A percentile compares a stretch with the other conserved stretches of the same genome.
These are phyloP conservation scores for Aspergillus niger DNA, from an alignment of 2,329 filamentous ascomycete genomes.

Conservation along the genomic window DNA sequence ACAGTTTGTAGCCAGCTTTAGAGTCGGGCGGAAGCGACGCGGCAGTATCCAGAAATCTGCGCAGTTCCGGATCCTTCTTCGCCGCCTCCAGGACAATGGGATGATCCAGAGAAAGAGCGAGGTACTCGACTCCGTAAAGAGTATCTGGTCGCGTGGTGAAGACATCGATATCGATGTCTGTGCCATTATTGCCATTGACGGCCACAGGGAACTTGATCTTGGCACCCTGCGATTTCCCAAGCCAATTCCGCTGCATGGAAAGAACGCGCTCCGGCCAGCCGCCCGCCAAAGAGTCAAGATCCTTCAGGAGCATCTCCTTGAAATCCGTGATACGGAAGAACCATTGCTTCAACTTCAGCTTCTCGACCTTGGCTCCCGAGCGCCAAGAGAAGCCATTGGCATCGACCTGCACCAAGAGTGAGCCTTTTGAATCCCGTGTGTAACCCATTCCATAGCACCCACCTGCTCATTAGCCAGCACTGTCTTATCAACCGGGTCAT, in stretches of 20 bases:
- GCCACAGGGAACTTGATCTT: conserved; percentile 69
- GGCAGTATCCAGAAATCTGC: conserved; percentile 64
- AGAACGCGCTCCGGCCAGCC: conserved; percentile 82
- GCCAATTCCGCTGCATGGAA: conserved; percentile 83
- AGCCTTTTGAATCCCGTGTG: conserved; percentile 7
- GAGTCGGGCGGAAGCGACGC: conserved; percentile 57
- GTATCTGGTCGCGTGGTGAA: conserved; percentile 87
- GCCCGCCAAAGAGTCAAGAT: conserved; percentile 66
- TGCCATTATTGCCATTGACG: conserved; percentile 31
- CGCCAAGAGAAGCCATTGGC: conserved; percentile 82
- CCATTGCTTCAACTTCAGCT: conserved; percentile 80
- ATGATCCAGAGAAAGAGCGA: conserved; percentile 75
- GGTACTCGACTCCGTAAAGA: conserved; percentile 81
- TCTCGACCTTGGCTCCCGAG: conserved; percentile 81
- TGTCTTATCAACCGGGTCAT: conserved; percentile 84
- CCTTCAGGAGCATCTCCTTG: conserved; percentile 69
- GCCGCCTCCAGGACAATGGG: conserved; percentile 67
- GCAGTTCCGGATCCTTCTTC: conserved; percentile 61
- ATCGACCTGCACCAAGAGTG: conserved; percentile 59
- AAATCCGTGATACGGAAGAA: conserved; percentile 83
- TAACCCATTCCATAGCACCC: not conserved
- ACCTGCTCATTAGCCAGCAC: conserved; percentile 87
- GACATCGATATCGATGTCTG: conserved; percentile 60
- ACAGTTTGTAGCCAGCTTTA: conserved; percentile 68
- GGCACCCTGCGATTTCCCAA: conserved; percentile 76